A percentile compares a stretch with the other conserved stretches of the same genome.
Conservation (phyloP, 2,329 filamentous ascomycete genomes). For the Scedosporium aurantiacum region DNA sequence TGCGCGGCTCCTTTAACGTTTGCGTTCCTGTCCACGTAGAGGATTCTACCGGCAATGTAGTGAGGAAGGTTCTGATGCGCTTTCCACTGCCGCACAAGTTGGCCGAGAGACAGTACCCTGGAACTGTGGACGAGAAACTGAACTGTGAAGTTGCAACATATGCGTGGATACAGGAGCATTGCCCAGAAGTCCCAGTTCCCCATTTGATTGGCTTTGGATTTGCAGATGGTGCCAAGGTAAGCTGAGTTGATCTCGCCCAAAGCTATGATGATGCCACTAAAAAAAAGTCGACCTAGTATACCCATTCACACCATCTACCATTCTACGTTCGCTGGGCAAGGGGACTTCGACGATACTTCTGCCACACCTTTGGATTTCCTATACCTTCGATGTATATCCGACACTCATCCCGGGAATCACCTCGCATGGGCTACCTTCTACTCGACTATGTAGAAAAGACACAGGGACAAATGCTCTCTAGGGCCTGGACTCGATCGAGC, state of each 20-base stretch:
- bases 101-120: conserved; percentile 24
- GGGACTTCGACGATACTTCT: background rate
- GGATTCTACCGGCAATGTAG: background rate
- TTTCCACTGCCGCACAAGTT: conserved; percentile 23
- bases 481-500: conserved; percentile 13
- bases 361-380: conserved; percentile 2
- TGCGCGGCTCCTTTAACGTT: too few relatives aligned
- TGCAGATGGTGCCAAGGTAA: conserved; percentile 6
- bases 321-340: conserved; percentile 7
- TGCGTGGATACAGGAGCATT: conserved; percentile 16
- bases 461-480: conserved; percentile 17
- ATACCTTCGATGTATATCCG: conserved; percentile 7
- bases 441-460: conserved; percentile 16
- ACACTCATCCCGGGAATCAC: conserved; percentile 6
- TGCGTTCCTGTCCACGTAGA: too few relatives aligned
- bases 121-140: conserved; percentile 31
- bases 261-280: background rate
- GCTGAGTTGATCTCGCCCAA: background rate
- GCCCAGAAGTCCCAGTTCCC: conserved; percentile 15
- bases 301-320: conserved; percentile 9
- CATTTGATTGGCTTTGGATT: conserved; percentile 15
- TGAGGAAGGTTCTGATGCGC: conserved; percentile 13
- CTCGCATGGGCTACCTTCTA: conserved; percentile 15
- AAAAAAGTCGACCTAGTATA: conserved; percentile 7
- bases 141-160: conserved; percentile 16